phyloP scores from a whole-genome alignment of 148 eudicot species.

The Rhododendron ovatum region DNA sequence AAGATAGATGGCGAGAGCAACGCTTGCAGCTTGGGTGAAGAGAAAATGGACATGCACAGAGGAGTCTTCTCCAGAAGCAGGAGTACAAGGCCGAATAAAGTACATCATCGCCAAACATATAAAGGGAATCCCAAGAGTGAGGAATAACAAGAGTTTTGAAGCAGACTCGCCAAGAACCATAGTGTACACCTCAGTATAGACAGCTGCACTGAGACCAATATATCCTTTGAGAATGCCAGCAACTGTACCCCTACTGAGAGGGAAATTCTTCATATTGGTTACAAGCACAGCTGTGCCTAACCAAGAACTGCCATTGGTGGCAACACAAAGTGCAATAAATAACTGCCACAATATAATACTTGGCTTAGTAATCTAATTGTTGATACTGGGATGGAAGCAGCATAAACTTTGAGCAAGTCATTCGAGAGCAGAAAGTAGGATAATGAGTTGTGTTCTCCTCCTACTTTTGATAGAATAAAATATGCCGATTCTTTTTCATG shows the following conservation, averaged over 20 bases:
- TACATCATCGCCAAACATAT: conserved; percentile 66
- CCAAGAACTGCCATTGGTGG: conserved; percentile 68
- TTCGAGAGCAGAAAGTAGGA: background rate
- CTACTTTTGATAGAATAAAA: background rate
- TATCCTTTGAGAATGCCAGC: conserved; percentile 93
- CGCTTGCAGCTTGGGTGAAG: conserved; percentile 72
- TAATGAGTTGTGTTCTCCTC: background rate
- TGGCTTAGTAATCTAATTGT: background rate
- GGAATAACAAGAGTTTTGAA: conserved; percentile 54
- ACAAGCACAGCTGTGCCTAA: conserved; percentile 91
- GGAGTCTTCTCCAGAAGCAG: conserved; percentile 67
- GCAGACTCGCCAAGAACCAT: conserved; percentile 56
- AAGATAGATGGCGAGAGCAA: conserved; percentile 62
- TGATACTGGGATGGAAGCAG: background rate
- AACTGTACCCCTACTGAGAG: conserved; percentile 88
- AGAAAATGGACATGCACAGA: conserved; percentile 63
- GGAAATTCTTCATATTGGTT: conserved; percentile 89
- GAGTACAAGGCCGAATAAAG: conserved; percentile 72
- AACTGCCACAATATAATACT: conserved; percentile 38
- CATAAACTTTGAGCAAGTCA: background rate
- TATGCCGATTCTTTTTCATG: background rate
- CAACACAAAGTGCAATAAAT: conserved; percentile 63
- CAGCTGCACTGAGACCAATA: conserved; percentile 79
- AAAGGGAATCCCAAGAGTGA: conserved; percentile 65
- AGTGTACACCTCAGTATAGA: conserved; percentile 63